A percentile compares a stretch with the other conserved stretches of the same genome.
Conservation (phyloP, 495 filamentous ascomycete genomes). For the Acidiella bohemica region DNA sequence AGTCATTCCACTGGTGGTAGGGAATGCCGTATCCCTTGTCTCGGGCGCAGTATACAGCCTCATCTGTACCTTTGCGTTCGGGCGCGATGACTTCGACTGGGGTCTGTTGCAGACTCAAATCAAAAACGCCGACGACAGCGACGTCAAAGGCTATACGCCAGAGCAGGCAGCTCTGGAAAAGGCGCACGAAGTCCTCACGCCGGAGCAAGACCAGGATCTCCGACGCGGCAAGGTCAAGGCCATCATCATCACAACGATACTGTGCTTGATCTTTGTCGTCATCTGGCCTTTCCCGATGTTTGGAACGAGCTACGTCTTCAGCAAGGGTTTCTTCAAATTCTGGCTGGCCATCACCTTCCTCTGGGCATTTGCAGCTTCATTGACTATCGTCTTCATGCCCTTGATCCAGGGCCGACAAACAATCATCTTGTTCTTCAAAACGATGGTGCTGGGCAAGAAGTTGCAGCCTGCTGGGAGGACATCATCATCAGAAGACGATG, state of each 20-base stretch:
- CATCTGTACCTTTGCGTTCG: slow-evolving; percentile 5
- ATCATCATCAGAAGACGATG: too few relatives aligned
- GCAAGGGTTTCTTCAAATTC: not conserved
- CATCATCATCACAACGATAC: not conserved
- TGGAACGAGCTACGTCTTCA: not conserved
- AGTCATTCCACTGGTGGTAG: slow-evolving; percentile 1
- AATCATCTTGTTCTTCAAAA: not conserved
- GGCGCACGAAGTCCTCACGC: not conserved
- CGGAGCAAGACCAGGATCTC: slow-evolving; percentile 1
- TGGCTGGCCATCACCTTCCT: slow-evolving; percentile 1
- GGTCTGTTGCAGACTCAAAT: not conserved
- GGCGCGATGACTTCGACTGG: slow-evolving; percentile 5
- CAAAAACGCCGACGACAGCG: not conserved
- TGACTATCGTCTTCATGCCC: not conserved
- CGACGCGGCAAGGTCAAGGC: not conserved
- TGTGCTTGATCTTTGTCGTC: slow-evolving; percentile 2
- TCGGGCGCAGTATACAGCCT: slow-evolving; percentile 1
- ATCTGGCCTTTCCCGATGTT: slow-evolving; percentile 1
- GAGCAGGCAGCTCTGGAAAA: slow-evolving; percentile 4
- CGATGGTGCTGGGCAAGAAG: slow-evolving; percentile 1
- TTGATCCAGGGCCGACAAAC: not conserved
- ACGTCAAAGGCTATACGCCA: slow-evolving; percentile 2
- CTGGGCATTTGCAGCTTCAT: not conserved
- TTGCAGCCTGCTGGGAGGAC: not conserved
- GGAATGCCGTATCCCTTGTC: slow-evolving; percentile 4